Evolutionary conservation across 768 basidiomycete species (phyloP).

Genomic region (Suillus paluster): DNA sequence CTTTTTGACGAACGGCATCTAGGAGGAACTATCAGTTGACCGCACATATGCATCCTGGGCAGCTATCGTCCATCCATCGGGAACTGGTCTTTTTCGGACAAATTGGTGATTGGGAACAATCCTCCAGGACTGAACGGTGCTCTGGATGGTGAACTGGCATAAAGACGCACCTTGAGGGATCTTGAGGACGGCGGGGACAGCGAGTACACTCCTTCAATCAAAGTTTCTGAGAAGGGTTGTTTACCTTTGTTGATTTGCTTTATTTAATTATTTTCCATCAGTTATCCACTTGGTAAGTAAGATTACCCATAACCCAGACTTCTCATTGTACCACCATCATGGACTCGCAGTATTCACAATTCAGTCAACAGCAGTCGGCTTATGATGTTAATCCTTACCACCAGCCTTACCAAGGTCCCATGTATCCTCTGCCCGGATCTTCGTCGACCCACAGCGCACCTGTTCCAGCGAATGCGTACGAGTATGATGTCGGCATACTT

Average conservation of each 20-base stretch:
- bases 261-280: conserved; percentile 5
- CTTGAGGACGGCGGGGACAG: conserved; percentile 36
- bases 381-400: conserved; percentile 80
- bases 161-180: conserved; percentile 45
- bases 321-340: conserved; percentile 18
- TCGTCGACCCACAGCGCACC: conserved; percentile 75
- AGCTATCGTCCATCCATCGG: conserved; percentile 36
- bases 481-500: conserved; percentile 89
- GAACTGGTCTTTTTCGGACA: not conserved
- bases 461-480: conserved; percentile 88
- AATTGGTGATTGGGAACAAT: not conserved
- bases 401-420: conserved; percentile 78
- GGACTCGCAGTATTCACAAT: conserved; percentile 48
- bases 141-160: not conserved
- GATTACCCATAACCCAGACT: conserved; percentile 3
- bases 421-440: conserved; percentile 65
- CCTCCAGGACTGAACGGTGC: not conserved
- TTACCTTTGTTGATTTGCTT: conserved; percentile 33
- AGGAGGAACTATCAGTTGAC: conserved; percentile 22
- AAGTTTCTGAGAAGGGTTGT: conserved; percentile 21
- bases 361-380: conserved; percentile 55
- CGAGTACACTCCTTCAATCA: conserved; percentile 22
- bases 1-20: conserved; percentile 98
- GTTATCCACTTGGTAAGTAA: not conserved
- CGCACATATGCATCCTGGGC: conserved; percentile 31